Evolutionary conservation across 495 filamentous ascomycete genomes (phyloP), one percentile per base, ranked within the genome.

Genomic region (Talaromyces ruber): DNA sequence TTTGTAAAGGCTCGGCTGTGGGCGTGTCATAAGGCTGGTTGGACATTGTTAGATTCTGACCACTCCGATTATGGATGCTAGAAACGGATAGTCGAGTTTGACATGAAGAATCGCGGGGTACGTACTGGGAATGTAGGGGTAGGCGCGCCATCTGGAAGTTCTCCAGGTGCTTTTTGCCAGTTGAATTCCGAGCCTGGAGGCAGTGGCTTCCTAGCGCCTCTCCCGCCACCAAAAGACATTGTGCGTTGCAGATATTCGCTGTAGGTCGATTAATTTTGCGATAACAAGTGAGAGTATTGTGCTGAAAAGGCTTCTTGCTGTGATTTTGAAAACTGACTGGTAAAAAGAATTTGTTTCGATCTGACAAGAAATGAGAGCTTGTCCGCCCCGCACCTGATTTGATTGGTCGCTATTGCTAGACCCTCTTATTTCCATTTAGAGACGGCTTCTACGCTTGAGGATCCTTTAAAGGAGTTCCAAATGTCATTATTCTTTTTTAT

Each of bases 1-100:
- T 55, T 54, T 51, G 71, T 39, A 79, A 66, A 8, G 69, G 67
- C 32, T 75, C 68, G 25, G 69, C 68, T 47, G 61, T 64, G 6
- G 77, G 76, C 6, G 78, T 64, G 25, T 66, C 63, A 56, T 76
- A 79, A 71, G 74, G 72, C 77, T 79, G 51, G 12, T 21, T 16
- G 18, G 43, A 25, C 9, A 11, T 34, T 39, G 52, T 51, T 32
- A 45, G 39, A 57, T 62, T 9, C 8, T 47, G n/a, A 47, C 21
- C 2, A 43, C 39, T 43, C n/a, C 6, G 30, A 18, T n/a, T 3
- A 18, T 43, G 37, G 16, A 39, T 32, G 4, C 9, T 32, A 9
- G 30, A 32, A 32, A 32, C 30, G 9, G 30, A 32, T 4, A 32
- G 30, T n/a, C n/a, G 30, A 32, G 11, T 9, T 4, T 32, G 11